Evolutionary conservation across 1,139 yeast species (phyloP).

Genomic region (Eremothecium sinecaudum): DNA sequence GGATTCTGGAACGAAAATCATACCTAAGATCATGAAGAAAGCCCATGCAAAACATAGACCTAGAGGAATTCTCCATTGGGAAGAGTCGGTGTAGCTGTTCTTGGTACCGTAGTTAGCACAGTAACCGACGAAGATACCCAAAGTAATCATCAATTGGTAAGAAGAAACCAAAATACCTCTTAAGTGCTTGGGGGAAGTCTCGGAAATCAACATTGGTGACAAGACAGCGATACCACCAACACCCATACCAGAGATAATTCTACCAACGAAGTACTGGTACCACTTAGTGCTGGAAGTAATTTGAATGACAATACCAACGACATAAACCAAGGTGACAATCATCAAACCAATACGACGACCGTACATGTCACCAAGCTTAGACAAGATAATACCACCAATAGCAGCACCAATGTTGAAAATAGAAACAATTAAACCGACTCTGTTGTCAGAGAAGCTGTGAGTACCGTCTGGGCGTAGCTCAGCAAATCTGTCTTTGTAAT

Average conservation of each 20-base stretch:
- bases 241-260: constrained; percentile 56
- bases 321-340: constrained; percentile 47
- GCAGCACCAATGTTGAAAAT: constrained; percentile 66
- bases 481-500: constrained; percentile 41
- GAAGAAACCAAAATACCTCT: constrained; percentile 60
- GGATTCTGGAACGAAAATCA: constrained; percentile 66
- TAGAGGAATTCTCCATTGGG: constrained; percentile 57
- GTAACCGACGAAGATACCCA: constrained; percentile 56
- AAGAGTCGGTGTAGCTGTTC: constrained; percentile 36
- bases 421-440: constrained; percentile 54
- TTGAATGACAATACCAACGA: constrained; percentile 56
- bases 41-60: constrained; percentile 44
- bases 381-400: constrained; percentile 51
- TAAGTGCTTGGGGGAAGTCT: constrained; percentile 56
- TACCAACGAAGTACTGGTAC: constrained; percentile 51
- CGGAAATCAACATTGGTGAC: constrained; percentile 57
- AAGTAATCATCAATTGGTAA: constrained; percentile 57
- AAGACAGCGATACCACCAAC: constrained; percentile 57
- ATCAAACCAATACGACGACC: constrained; percentile 58
- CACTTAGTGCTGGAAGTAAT: constrained; percentile 44
- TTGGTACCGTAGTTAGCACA: constrained; percentile 53
- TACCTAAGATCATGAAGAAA: constrained; percentile 39
- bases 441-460: constrained; percentile 40
- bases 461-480: constrained; percentile 24
- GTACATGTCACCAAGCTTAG: constrained; percentile 45